These are phyloP conservation scores for Fistulifera pelliculosa DNA, from an alignment of 108 stramenopile genomes.

Conservation along the genomic window DNA sequence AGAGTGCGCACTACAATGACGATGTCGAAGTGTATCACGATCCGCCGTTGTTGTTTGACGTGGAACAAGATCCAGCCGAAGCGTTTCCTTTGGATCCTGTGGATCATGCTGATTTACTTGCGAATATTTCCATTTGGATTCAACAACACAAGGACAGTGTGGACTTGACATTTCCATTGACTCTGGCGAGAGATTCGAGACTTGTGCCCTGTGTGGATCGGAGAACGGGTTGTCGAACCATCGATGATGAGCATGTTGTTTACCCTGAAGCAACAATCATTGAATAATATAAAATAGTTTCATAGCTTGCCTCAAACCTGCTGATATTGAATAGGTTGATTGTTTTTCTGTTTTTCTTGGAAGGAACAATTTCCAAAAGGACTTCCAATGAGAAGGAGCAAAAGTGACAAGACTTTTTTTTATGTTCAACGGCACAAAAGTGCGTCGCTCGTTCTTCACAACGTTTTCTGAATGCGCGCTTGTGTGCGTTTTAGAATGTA, in stretches of 20 bases:
- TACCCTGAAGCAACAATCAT: no score
- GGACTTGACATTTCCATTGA: conserved; percentile 26
- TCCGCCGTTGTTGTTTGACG: conserved; percentile 61
- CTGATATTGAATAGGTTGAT: no score
- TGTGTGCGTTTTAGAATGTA: no score
- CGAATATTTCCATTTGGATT: conserved; percentile 13
- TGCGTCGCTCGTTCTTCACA: no score
- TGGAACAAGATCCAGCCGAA: conserved; percentile 52
- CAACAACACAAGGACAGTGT: conserved; percentile 38
- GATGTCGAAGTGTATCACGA: conserved; percentile 50
- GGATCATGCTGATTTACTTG: conserved; percentile 20
- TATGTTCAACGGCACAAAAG: no score
- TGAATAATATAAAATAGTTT: no score
- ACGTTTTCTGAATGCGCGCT: no score
- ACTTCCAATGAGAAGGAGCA: no score
- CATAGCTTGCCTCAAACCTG: conserved; percentile 4
- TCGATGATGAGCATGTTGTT: neutral
- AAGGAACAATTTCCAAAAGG: no score
- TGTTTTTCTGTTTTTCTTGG: no score
- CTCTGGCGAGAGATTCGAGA: conserved; percentile 25
- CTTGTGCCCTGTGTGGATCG: conserved; percentile 39
- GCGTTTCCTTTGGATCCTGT: conserved; percentile 36
- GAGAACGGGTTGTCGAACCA: conserved; percentile 33
- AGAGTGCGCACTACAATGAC: conserved; percentile 59
- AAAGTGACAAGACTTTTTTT: no score